Evolutionary conservation across 345 rosid species (phyloP).

Genomic region (Citrus maxima): DNA sequence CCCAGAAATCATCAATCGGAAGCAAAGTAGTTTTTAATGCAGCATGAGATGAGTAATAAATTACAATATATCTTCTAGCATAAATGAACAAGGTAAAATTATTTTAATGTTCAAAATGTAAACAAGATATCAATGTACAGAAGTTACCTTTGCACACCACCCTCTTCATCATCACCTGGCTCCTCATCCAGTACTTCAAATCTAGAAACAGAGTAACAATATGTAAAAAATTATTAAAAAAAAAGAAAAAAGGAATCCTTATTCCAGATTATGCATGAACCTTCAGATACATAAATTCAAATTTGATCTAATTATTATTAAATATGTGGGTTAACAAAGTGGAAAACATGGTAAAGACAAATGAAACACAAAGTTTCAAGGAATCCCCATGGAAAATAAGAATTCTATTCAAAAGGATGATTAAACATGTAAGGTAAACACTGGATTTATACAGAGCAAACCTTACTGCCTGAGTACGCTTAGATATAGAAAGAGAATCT

Average conservation of each 20-base stretch:
- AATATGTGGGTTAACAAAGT: background rate
- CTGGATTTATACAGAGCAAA: too few relatives aligned
- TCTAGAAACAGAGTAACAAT: constrained; percentile 34
- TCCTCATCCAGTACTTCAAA: constrained; percentile 95
- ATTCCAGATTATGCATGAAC: background rate
- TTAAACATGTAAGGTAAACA: too few relatives aligned
- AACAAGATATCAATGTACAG: background rate
- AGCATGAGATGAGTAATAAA: background rate
- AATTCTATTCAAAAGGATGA: too few relatives aligned
- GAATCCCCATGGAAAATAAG: too few relatives aligned
- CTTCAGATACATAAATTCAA: background rate
- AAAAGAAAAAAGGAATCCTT: background rate
- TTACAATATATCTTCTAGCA: background rate
- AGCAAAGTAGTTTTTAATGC: background rate
- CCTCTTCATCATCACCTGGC: constrained; percentile 95
- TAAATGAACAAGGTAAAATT: background rate
- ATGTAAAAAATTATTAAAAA: background rate
- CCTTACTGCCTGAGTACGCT: too few relatives aligned
- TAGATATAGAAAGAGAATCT: too few relatives aligned
- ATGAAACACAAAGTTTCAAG: too few relatives aligned
- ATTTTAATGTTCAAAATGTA: background rate
- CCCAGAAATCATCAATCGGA: background rate
- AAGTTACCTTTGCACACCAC: constrained; percentile 67
- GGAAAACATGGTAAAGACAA: too few relatives aligned
- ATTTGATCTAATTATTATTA: background rate